phyloP scores from a whole-genome alignment of 176 grass and related monocot species.

The Oryza meyeriana region DNA sequence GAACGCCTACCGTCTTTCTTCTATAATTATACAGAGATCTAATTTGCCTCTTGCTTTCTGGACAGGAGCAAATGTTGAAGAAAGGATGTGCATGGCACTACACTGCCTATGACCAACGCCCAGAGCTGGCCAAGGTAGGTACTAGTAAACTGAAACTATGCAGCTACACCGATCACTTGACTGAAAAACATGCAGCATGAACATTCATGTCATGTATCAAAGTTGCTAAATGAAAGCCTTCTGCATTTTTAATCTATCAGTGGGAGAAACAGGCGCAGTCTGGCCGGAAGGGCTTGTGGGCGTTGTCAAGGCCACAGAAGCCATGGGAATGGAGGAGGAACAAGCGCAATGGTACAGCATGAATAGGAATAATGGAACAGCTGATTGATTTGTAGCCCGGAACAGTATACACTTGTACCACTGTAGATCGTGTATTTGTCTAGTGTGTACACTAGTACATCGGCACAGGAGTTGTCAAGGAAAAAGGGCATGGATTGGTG shows the following conservation, averaged over 20 bases:
- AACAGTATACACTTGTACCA: background rate
- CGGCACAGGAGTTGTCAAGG: background rate
- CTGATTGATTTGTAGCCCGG: background rate
- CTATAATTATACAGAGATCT: background rate
- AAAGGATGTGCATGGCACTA: slow-evolving; percentile 95
- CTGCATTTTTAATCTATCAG: slow-evolving; percentile 24
- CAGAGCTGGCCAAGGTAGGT: slow-evolving; percentile 70
- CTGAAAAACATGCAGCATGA: background rate
- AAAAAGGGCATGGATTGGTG: background rate
- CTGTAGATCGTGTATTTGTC: background rate
- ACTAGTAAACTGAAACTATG: background rate
- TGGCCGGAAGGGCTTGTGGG: slow-evolving; percentile 70
- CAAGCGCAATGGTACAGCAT: slow-evolving; percentile 55
- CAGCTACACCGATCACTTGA: background rate
- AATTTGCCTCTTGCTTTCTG: background rate
- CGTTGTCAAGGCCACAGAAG: slow-evolving; percentile 66
- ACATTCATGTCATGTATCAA: background rate
- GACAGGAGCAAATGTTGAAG: slow-evolving; percentile 94
- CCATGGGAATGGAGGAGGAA: slow-evolving; percentile 96
- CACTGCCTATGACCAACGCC: slow-evolving; percentile 73
- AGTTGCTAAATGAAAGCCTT: background rate
- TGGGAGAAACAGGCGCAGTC: slow-evolving; percentile 84
- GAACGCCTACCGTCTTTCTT: background rate
- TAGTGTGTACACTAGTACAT: background rate
- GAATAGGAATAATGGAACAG: background rate